These are phyloP conservation scores for Deinandra increscens DNA, from an alignment of 129 eudicot species.

Conservation along the genomic window DNA sequence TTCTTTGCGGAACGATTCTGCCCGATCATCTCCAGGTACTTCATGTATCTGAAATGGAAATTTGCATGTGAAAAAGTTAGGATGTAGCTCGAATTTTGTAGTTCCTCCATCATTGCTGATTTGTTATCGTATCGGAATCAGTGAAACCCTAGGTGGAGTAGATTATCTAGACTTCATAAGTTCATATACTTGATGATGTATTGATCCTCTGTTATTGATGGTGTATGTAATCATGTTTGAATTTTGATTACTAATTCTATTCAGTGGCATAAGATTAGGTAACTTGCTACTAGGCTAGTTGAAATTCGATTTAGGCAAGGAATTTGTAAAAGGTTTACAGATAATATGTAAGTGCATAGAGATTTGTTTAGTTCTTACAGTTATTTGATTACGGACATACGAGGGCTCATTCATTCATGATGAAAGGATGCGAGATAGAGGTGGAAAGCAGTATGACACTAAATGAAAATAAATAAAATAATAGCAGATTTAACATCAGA, in stretches of 20 bases:
- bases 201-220: neutral
- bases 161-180: neutral
- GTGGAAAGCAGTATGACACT: no score
- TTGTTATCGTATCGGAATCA: neutral
- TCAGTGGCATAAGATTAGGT: neutral
- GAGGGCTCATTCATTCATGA: no score
- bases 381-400: neutral
- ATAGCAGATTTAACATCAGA: no score
- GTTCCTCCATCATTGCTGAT: neutral
- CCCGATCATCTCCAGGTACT: slow-evolving; percentile 56
- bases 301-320: neutral
- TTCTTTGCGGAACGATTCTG: slow-evolving; percentile 70
- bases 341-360: neutral
- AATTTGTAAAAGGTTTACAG: no score
- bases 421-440: no score
- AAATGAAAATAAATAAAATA: no score
- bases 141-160: slow-evolving; percentile 20
- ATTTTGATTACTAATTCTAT: neutral
- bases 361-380: neutral
- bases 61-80: slow-evolving; percentile 7
- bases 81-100: neutral
- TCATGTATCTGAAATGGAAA: neutral
- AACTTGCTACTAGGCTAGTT: neutral
- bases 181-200: neutral
- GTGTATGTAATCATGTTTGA: neutral